Evolutionary conservation across 129 eudicot species (phyloP).

Genomic region (Flaveria trinervia): DNA sequence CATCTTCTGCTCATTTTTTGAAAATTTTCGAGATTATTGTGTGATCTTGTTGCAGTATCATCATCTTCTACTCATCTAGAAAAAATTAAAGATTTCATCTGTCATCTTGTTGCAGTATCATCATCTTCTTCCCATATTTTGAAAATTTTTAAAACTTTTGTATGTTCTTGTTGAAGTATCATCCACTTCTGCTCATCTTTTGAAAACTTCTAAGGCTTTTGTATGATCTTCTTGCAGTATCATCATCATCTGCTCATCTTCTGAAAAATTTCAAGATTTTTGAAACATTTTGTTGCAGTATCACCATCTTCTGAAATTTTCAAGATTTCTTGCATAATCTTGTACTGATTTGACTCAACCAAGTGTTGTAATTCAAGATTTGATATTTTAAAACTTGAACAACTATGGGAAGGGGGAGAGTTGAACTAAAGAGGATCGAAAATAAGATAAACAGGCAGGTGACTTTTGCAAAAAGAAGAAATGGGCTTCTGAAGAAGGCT

Average conservation of each 20-base stretch:
- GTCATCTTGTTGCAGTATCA: too few species aligned
- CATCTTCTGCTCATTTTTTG: too few species aligned
- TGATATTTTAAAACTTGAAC: not conserved
- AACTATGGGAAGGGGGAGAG: slow-evolving; percentile 56
- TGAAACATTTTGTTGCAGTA: too few species aligned
- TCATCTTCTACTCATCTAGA: not conserved
- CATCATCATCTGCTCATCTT: not conserved
- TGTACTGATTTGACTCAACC: slow-evolving; percentile 1
- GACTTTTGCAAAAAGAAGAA: slow-evolving; percentile 50
- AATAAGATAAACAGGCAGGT: slow-evolving; percentile 56
- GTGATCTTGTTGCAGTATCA: not conserved
- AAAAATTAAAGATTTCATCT: too few species aligned
- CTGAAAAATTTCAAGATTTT: too few species aligned
- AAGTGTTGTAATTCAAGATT: slow-evolving; percentile 13
- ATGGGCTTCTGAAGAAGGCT: slow-evolving; percentile 62
- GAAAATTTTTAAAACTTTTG: too few species aligned
- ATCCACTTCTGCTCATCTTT: too few species aligned
- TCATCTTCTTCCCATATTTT: too few species aligned
- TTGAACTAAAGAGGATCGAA: slow-evolving; percentile 53
- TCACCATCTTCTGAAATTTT: too few species aligned
- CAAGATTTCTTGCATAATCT: not conserved
- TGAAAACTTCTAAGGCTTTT: too few species aligned
- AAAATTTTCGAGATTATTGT: too few species aligned
- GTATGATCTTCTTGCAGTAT: not conserved
- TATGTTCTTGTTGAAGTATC: too few species aligned